phyloP scores from a whole-genome alignment of 2,329 filamentous ascomycete genomes.

The Colletotrichum echinochloae region DNA sequence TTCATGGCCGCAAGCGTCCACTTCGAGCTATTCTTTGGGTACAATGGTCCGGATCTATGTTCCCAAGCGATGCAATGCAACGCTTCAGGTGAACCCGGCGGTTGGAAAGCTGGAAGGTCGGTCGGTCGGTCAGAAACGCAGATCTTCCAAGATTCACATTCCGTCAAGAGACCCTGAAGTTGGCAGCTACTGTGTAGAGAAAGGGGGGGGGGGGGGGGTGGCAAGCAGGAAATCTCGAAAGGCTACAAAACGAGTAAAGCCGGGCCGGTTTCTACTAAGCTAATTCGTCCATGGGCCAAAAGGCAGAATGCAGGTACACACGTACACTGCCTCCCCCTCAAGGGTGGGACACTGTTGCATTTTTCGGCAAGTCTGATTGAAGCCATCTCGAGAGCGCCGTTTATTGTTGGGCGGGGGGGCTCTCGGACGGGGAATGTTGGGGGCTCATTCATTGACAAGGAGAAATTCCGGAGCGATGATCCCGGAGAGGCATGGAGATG shows the following conservation, averaged over 20 bases:
- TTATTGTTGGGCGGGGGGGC: not conserved
- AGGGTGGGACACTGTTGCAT: slow-evolving; percentile 8
- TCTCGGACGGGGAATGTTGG: not conserved
- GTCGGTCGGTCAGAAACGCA: slow-evolving; percentile 32
- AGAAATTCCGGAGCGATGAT: slow-evolving; percentile 11
- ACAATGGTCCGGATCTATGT: not conserved
- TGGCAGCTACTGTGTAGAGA: slow-evolving; percentile 30
- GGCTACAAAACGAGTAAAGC: slow-evolving; percentile 28
- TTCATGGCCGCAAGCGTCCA: not conserved
- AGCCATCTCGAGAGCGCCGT: slow-evolving; percentile 3
- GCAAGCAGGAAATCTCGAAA: not conserved
- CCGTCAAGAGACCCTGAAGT: slow-evolving; percentile 26
- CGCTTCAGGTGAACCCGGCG: slow-evolving; percentile 38
- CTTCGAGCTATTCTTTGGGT: not conserved
- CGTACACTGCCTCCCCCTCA: slow-evolving; percentile 10
- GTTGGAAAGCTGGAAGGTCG: slow-evolving; percentile 26
- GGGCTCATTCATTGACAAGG: not conserved
- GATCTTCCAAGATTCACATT: slow-evolving; percentile 40
- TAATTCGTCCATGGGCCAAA: slow-evolving; percentile 13
- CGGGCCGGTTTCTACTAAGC: not conserved
- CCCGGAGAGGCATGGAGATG: not conserved
- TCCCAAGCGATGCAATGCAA: slow-evolving; percentile 28
- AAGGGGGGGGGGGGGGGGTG: not conserved
- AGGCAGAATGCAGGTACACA: slow-evolving; percentile 40
- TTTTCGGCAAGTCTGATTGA: slow-evolving; percentile 4